These are phyloP conservation scores for Zychaea mexicana DNA, from an alignment of 371 early-diverging fungal species.

Conservation along the genomic window DNA sequence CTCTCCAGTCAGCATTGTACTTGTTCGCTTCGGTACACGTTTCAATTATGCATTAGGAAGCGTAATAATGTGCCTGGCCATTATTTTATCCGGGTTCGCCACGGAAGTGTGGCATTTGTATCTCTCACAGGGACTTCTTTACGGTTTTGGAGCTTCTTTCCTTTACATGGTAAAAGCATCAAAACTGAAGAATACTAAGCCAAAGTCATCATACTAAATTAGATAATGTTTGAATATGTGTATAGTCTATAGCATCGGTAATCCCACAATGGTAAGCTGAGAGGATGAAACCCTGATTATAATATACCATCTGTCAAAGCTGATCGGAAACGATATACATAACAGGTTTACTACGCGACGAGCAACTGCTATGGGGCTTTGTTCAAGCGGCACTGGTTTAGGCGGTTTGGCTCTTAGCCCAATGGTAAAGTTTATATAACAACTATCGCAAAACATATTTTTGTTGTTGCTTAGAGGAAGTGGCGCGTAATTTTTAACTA, in stretches of 20 bases:
- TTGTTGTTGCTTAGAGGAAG: too few relatives aligned
- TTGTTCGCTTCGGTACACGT: conserved; percentile 44
- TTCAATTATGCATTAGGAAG: conserved; percentile 39
- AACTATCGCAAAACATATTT: too few relatives aligned
- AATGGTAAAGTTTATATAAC: background rate
- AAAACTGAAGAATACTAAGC: too few relatives aligned
- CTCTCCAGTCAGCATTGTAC: conserved; percentile 43
- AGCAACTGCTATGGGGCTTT: background rate
- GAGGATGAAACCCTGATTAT: background rate
- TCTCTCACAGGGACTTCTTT: conserved; percentile 53
- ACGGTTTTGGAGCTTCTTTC: conserved; percentile 46
- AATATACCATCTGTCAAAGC: background rate
- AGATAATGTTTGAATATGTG: too few relatives aligned
- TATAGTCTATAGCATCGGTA: background rate
- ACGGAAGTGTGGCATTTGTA: conserved; percentile 59
- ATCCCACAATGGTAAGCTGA: background rate
- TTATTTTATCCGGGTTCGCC: conserved; percentile 50
- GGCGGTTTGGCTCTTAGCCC: background rate
- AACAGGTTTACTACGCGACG: background rate
- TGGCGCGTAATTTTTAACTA: conserved; percentile 15
- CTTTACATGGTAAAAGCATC: conserved; percentile 32
- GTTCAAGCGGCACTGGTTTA: background rate
- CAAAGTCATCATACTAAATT: too few relatives aligned
- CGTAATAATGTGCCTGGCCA: conserved; percentile 46
- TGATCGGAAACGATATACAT: background rate